Evolutionary conservation across 371 early-diverging fungal genomes (phyloP), one percentile per base, ranked within the genome.

Genomic region (Zychaea mexicana): DNA sequence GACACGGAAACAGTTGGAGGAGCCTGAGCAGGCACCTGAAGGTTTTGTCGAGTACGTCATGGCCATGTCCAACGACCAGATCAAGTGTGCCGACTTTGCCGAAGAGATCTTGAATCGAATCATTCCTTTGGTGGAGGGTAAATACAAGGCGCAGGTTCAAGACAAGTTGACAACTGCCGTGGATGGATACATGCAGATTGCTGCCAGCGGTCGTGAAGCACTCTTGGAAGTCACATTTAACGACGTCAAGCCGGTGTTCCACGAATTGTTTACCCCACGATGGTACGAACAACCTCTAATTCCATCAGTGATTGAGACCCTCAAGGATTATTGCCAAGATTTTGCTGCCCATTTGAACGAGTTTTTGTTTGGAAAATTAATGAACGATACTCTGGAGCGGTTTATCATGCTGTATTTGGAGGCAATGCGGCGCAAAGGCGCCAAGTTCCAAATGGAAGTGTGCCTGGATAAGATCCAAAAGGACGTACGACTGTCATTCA

Each of bases 1-100:
- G 74, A 77, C 86, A 66, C 73, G 84, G 33, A 89, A 87, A 66
- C 92, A 94, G 62, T 58, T 91, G 8, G 90, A 92, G 6, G 78
- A 88, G 42, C 87, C 90, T 0, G 82, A 85, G 2, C 89, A 89
- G 7, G 80, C 85, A 9, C 85, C 91, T 2, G 85, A 84, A 53
- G 97, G 97, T 4, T 76, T 98, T 57, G 88, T 92, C 2, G 97
- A 98, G 65, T 98, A 98, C 72, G 86, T 92, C 0, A 92, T 96
- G 81, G 96, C 98, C 0, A 83, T 97, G 38, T 94, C 94, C 21
- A 98, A 98, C 75, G 96, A 97, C 73, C 92, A 89, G 68, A 77
- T 95, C 70, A 87, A 91, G 53, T 91, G 90, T 58, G 90, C 93
- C 4, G 96, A 97, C 60, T 94, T 93, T 74, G 87, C 93, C 0